A percentile compares a stretch with the other conserved stretches of the same genome.
Conservation (phyloP, 2,329 filamentous ascomycete genomes). For the Apiospora malaysiana region DNA sequence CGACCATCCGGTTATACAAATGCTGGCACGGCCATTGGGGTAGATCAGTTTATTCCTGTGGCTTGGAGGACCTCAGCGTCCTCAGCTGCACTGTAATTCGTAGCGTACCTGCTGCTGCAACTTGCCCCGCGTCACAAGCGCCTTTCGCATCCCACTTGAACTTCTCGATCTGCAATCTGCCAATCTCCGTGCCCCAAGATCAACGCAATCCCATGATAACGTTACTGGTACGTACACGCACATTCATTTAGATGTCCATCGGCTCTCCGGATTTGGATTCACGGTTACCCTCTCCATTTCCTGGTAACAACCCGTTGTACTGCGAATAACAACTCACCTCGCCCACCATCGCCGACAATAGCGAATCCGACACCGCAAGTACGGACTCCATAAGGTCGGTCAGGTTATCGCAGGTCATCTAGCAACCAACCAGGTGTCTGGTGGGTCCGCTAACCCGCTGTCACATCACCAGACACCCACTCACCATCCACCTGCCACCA, state of each 20-base stretch:
- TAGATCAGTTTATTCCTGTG: too few relatives aligned
- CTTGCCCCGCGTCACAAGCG: constrained; percentile 13
- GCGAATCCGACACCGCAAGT: neutral
- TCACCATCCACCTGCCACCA: neutral
- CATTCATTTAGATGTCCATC: neutral
- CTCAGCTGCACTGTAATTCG: too few relatives aligned
- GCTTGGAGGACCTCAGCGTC: too few relatives aligned
- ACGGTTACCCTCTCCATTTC: too few relatives aligned
- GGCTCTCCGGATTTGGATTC: too few relatives aligned
- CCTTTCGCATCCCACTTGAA: neutral
- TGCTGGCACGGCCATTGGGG: too few relatives aligned
- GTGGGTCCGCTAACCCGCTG: constrained; percentile 2
- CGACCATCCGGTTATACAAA: too few relatives aligned
- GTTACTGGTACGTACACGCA: neutral
- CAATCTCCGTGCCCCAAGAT: neutral
- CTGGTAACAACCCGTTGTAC: too few relatives aligned
- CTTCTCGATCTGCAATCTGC: constrained; percentile 7
- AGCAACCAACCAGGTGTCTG: neutral
- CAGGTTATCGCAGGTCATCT: too few relatives aligned
- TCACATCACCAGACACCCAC: constrained; percentile 18
- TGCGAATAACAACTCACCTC: too few relatives aligned
- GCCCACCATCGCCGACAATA: neutral
- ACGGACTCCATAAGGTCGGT: neutral
- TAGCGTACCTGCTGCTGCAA: constrained; percentile 1
- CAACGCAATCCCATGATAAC: neutral